Percentiles rank a stretch among this genome's conserved stretches.
Conservation (phyloP, 1,284 basidiomycete genomes). For the Malassezia equina region DNA sequence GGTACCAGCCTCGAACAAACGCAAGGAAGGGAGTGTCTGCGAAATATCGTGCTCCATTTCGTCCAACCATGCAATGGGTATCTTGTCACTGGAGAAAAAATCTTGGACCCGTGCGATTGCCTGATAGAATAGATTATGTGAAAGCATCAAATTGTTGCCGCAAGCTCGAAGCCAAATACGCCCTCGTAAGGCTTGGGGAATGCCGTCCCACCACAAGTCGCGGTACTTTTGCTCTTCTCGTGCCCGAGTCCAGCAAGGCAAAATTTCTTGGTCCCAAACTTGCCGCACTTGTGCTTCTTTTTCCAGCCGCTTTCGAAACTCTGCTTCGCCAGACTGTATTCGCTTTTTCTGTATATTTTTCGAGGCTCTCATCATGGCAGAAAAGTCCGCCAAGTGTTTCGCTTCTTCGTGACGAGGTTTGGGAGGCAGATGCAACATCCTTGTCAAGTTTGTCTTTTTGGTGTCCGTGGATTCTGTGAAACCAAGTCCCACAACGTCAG, state of each 20-base stretch:
- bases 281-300: conserved; percentile 59
- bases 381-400: conserved; percentile 10
- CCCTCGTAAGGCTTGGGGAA: conserved; percentile 73
- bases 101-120: conserved; percentile 19
- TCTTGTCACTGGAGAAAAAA: background rate
- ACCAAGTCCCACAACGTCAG: background rate
- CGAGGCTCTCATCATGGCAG: conserved; percentile 64
- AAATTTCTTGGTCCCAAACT: conserved; percentile 67
- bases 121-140: conserved; percentile 24
- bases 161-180: conserved; percentile 76
- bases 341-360: conserved; percentile 28
- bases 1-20: conserved; percentile 66
- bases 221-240: conserved; percentile 59
- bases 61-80: conserved; percentile 52
- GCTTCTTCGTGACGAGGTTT: conserved; percentile 12
- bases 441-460: conserved; percentile 8
- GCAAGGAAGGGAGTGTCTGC: conserved; percentile 71
- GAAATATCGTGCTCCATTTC: conserved; percentile 70
- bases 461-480: background rate
- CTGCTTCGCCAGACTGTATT: conserved; percentile 24
- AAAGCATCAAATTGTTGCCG: conserved; percentile 76
- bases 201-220: conserved; percentile 81
- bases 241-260: conserved; percentile 72
- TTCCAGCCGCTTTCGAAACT: conserved; percentile 14
- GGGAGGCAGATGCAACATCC: conserved; percentile 16